Base-by-base conservation (phyloP, 495 filamentous ascomycete species). In the Xylaria scruposa region DNA sequence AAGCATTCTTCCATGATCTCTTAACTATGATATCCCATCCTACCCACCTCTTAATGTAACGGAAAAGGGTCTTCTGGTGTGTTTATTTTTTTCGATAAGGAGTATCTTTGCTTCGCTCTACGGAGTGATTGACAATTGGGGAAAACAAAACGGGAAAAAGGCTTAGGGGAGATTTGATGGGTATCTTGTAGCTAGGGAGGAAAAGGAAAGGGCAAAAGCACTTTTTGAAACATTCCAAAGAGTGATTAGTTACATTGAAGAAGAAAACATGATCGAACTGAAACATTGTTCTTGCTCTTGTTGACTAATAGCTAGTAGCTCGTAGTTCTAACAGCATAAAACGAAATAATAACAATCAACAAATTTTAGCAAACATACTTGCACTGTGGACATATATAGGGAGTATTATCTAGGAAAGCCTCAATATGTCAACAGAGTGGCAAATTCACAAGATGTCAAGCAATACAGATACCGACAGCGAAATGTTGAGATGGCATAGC, bases 101-200 rank as follows among this genome's bases (percentile, higher is more conserved):
- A 51, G 24, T 68, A 46, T 65, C 3, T 65, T 63, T 70, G 61
- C 70, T 70, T 63, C 47, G 13, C 66, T 72, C 24, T 44, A 46
- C 12, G 38, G 60, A 44, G 60, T 42, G 36, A 44, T 36, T 2
- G 29, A 3, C 60, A 63, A 29, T 44, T 31, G 36, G 29, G 66
- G 66, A 19, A 58, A 56, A 15, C 6, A 53, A 65, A 46, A 67
- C 47, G 26, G 46, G 49, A 42, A 42, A 31, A 46, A n/a, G 5
- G 13, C 38, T 63, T 42, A 9, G 58, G 21, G 29, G 58, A 60
- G 24, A 38, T n/a, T 60, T 4, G 31, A 60, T 36, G 58, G 33
- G 21, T 38, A 60, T 29, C 38, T 29, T 60, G 17, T 36, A 38
- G 60, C 21, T 26, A 13, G 26, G 8, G 56, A 19, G 58, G 38